Evolutionary conservation across 2,329 filamentous ascomycete genomes (phyloP), one percentile per base, ranked within the genome.

Genomic region (Neurospora sp.): DNA sequence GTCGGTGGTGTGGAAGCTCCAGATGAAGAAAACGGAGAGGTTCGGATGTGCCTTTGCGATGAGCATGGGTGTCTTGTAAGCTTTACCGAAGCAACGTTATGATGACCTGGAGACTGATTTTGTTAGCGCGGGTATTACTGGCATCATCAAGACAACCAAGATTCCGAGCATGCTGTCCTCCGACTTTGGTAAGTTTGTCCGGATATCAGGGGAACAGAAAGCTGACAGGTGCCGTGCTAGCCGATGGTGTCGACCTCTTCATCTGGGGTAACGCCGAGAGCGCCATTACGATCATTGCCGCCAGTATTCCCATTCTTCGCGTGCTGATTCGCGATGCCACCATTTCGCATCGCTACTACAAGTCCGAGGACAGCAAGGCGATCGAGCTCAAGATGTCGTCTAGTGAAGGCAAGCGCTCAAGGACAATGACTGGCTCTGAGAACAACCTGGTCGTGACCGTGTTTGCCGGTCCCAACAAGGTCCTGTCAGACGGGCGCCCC

Each of bases 11-110:
- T 75, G 74, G 75, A 73, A 73, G 0, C 69, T 79, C 43, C 73
- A 76, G 66, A 79, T 78, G 76, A 76, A 74, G 52, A 74, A 66
- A 66, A 76, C 74, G 62, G 78, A 79, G 40, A 76, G 76, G 62
- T 57, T 78, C 15, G 77, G 78, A 8, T 77, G 77, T 2, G 75
- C 76, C 4, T 68, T 76, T 2, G 78, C 77, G 39, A 79, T 79
- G 78, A 77, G 77, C 52, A 76, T 79, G 66, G 78, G 78, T 1
- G 36, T 79, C 8, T 74, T 79, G 73, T 76, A 69, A 36, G 68
- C 43, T 68, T 11, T 1, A 46, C 5, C 36, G 2, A 41, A 19
- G 11, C 39, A 28, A 11, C 36, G 5, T 6, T 6, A 2, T 19
- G 1, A 23, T 28, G 12, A 19, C 46, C 19, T 28, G 41, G 23